Percentiles rank a stretch among this genome's conserved stretches.
Conservation (phyloP, 164 flowering plant genomes). For the Piper longum region DNA sequence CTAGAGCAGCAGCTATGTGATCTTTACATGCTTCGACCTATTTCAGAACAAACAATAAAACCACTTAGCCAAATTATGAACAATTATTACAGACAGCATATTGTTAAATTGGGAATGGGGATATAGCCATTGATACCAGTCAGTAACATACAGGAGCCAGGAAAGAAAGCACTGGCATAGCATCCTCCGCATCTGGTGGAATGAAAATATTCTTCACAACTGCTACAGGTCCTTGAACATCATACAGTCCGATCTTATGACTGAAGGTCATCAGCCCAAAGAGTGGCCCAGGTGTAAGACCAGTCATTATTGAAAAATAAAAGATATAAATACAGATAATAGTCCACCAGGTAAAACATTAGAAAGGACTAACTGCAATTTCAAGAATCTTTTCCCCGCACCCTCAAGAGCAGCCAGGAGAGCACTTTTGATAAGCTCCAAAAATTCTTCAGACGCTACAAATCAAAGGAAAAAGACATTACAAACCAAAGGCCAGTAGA, state of each 20-base stretch:
- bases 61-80: not conserved
- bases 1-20: conserved; percentile 79
- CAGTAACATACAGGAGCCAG: conserved; percentile 78
- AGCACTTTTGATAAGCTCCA: conserved; percentile 94
- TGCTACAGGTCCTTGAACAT: conserved; percentile 96
- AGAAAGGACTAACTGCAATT: not conserved
- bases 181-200: conserved; percentile 75
- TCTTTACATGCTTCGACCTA: conserved; percentile 98
- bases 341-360: not conserved
- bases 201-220: conserved; percentile 86
- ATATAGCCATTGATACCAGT: not conserved
- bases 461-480: no score
- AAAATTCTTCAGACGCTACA: conserved; percentile 96
- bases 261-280: conserved; percentile 97
- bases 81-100: not conserved
- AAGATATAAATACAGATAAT: conserved; percentile 1
- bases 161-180: conserved; percentile 82
- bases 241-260: conserved; percentile 91
- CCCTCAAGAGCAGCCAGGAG: conserved; percentile 94
- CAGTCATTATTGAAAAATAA: conserved; percentile 21
- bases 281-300: conserved; percentile 81
- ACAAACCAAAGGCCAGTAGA: not conserved
- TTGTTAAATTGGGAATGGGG: not conserved
- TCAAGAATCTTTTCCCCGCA: conserved; percentile 8
- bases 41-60: conserved; percentile 4